Conservation (phyloP, 2,329 filamentous ascomycete genomes). For the Cordyceps militaris region DNA sequence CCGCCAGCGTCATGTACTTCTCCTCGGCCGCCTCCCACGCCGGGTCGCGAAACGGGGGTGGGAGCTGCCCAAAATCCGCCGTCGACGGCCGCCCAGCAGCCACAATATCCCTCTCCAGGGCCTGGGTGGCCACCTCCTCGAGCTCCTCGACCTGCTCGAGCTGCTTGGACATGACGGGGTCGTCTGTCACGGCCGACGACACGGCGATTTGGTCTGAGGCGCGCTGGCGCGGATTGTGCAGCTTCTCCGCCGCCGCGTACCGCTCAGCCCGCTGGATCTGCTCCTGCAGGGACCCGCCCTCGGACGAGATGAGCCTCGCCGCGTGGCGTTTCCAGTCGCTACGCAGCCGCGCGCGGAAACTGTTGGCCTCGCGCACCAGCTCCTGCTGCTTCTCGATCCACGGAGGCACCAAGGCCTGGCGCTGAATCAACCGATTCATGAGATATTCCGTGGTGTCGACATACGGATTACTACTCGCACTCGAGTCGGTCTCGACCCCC, state of each 20-base stretch:
- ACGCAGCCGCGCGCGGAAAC: conserved; percentile 68
- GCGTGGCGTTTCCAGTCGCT: conserved; percentile 82
- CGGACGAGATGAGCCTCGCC: conserved; percentile 67
- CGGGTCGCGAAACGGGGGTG: conserved; percentile 67
- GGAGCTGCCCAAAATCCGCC: conserved; percentile 26
- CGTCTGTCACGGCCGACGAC: conserved; percentile 39
- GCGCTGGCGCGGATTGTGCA: conserved; percentile 50
- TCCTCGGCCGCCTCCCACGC: conserved; percentile 67
- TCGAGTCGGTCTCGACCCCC: conserved; percentile 71
- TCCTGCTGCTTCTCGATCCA: conserved; percentile 99
- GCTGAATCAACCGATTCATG: conserved; percentile 97
- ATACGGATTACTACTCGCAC: conserved; percentile 80
- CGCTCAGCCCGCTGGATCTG: conserved; percentile 65
- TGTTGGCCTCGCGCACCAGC: conserved; percentile 58
- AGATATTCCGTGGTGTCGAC: conserved; percentile 96
- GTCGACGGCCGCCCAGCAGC: conserved; percentile 7
- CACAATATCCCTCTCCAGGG: conserved; percentile 8
- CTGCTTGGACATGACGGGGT: conserved; percentile 41
- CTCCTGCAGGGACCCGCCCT: conserved; percentile 65
- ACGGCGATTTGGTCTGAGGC: conserved; percentile 38
- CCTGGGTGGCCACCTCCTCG: conserved; percentile 14
- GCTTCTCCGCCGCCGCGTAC: conserved; percentile 68
- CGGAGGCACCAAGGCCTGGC: conserved; percentile 88
- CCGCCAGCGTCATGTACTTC: conserved; percentile 67
- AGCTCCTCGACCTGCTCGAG: conserved; percentile 26